A percentile compares a stretch with the other conserved stretches of the same genome.
Evolutionary conservation across 1,284 basidiomycete genomes (phyloP).

Genomic region (Puccinia horiana): DNA sequence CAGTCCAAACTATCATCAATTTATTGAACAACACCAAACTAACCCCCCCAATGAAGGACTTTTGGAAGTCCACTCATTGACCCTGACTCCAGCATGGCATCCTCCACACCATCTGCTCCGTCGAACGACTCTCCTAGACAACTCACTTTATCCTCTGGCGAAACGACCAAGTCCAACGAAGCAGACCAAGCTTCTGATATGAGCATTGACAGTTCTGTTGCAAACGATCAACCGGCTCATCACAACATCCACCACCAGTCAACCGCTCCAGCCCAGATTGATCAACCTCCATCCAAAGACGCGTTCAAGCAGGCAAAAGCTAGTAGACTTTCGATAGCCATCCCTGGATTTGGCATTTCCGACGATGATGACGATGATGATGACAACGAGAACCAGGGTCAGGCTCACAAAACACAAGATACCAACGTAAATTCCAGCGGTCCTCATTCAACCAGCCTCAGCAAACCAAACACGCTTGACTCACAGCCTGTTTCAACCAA

Average conservation of each 20-base stretch:
- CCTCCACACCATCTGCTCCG: constrained; percentile 13
- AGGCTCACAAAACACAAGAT: neutral
- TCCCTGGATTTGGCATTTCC: constrained; percentile 5
- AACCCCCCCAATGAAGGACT: constrained; percentile 8
- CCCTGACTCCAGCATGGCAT: constrained; percentile 24
- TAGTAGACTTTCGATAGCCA: constrained; percentile 37
- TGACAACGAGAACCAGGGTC: neutral
- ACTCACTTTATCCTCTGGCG: neutral
- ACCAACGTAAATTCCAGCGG: neutral
- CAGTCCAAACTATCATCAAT: neutral
- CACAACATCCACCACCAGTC: neutral
- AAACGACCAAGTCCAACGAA: neutral
- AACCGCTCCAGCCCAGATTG: neutral
- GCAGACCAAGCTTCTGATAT: constrained; percentile 36
- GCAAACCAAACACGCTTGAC: neutral
- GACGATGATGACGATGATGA: constrained; percentile 40
- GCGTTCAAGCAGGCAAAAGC: constrained; percentile 20
- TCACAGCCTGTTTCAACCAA: neutral
- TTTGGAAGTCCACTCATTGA: constrained; percentile 45
- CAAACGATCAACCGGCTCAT: neutral
- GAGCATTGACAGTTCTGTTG: constrained; percentile 19
- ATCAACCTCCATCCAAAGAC: constrained; percentile 7
- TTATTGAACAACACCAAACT: neutral
- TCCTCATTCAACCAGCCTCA: neutral
- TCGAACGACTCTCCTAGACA: neutral